Percentiles rank a stretch among this genome's conserved stretches.
Conservation (phyloP, 441 rosid genomes). For the Mallotus japonicus region DNA sequence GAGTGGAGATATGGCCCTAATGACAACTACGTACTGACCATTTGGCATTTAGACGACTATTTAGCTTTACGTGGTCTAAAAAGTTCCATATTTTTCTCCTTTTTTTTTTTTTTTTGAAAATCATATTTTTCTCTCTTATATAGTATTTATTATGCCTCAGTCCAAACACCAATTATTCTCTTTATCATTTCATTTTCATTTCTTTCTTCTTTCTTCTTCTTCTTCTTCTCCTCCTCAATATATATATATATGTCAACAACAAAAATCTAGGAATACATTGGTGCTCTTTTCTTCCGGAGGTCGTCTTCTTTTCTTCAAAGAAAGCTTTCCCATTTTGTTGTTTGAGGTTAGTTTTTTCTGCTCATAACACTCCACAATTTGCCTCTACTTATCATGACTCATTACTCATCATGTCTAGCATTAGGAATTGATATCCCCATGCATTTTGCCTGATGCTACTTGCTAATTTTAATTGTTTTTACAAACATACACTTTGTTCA, state of each 20-base stretch:
- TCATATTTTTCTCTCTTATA: too few species aligned
- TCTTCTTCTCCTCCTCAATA: too few species aligned
- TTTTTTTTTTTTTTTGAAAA: too few species aligned
- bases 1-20: slow-evolving; percentile 35
- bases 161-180: not conserved
- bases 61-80: not conserved
- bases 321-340: too few species aligned
- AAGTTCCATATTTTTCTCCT: not conserved
- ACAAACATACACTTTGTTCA: not conserved
- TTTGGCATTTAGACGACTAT: slow-evolving; percentile 28
- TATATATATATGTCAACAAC: not conserved
- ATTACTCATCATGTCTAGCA: too few species aligned
- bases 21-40: slow-evolving; percentile 22
- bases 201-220: not conserved
- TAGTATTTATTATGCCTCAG: not conserved
- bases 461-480: not conserved
- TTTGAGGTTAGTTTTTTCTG: not conserved
- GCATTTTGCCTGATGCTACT: too few species aligned
- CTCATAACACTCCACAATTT: too few species aligned
- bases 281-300: too few species aligned
- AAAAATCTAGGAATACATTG: too few species aligned
- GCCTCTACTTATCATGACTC: too few species aligned
- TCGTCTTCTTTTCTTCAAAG: not conserved
- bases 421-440: too few species aligned
- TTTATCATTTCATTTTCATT: not conserved